Evolutionary conservation across 2,329 filamentous ascomycete genomes (phyloP).

Genomic region (Dothidotthia symphoricarpi): DNA sequence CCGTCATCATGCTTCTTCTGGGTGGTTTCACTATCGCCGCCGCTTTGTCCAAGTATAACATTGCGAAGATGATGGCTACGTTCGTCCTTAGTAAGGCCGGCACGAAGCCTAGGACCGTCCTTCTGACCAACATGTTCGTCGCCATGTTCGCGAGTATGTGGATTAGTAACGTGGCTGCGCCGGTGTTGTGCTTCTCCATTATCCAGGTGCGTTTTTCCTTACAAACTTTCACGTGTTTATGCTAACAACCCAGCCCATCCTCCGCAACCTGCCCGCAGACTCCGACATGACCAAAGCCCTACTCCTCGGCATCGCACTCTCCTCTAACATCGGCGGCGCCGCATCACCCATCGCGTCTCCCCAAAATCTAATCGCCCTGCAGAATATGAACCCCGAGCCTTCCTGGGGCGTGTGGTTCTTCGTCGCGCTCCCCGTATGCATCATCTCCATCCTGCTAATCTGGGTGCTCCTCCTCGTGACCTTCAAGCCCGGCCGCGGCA

Average conservation of each 20-base stretch:
- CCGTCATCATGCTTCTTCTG: slow-evolving; percentile 95
- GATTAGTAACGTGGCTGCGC: slow-evolving; percentile 97
- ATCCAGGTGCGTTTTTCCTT: slow-evolving; percentile 67
- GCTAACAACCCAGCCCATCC: slow-evolving; percentile 67
- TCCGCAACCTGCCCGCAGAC: slow-evolving; percentile 86
- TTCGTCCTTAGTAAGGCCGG: slow-evolving; percentile 96
- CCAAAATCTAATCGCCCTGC: slow-evolving; percentile 93
- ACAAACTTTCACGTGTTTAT: accelerated
- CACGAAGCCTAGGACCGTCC: slow-evolving; percentile 80
- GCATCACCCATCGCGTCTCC: slow-evolving; percentile 96
- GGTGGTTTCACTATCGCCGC: slow-evolving; percentile 96
- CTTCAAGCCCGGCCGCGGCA: slow-evolving; percentile 81
- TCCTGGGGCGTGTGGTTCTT: slow-evolving; percentile 98
- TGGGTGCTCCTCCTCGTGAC: slow-evolving; percentile 83
- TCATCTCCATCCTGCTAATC: slow-evolving; percentile 82
- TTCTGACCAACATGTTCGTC: slow-evolving; percentile 98
- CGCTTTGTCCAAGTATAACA: slow-evolving; percentile 93
- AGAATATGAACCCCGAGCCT: slow-evolving; percentile 89
- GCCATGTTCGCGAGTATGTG: slow-evolving; percentile 98
- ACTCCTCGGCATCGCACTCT: slow-evolving; percentile 90
- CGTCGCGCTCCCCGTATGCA: slow-evolving; percentile 86
- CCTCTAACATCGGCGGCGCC: slow-evolving; percentile 94
- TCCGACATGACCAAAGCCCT: slow-evolving; percentile 93
- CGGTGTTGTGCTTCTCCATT: slow-evolving; percentile 95
- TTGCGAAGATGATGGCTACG: slow-evolving; percentile 95